Conservation (phyloP, 2,329 filamentous ascomycete genomes). For the Aureobasidium subglaciale region DNA sequence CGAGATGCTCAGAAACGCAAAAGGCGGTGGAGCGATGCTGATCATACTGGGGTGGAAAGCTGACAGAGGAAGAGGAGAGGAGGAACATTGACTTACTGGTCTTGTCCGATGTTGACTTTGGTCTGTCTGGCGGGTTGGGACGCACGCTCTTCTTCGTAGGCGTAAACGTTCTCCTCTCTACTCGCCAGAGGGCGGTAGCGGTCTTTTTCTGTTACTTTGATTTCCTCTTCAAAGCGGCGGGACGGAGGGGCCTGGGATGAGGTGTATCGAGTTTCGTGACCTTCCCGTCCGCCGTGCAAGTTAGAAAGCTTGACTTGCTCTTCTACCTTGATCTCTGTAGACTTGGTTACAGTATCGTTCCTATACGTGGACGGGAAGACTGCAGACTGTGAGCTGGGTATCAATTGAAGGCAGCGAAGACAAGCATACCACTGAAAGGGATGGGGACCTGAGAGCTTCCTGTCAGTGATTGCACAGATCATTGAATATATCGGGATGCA, state of each 20-base stretch:
- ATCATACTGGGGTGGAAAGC: constrained; percentile 6
- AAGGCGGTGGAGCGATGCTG: constrained; percentile 11
- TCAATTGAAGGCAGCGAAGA: neutral
- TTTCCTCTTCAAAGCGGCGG: constrained; percentile 72
- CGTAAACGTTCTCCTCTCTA: constrained; percentile 37
- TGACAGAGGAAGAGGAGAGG: neutral
- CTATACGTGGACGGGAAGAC: constrained; percentile 99
- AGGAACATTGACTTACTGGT: constrained; percentile 38
- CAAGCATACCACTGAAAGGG: constrained; percentile 18
- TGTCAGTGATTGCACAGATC: neutral
- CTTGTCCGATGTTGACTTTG: constrained; percentile 42
- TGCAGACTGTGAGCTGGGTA: constrained; percentile 4
- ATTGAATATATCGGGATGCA: neutral
- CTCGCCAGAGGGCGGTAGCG: constrained; percentile 61
- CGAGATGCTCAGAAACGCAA: constrained; percentile 17
- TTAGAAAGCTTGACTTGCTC: constrained; percentile 73
- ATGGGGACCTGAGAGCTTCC: constrained; percentile 16
- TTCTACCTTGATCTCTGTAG: constrained; percentile 76
- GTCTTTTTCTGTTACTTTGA: constrained; percentile 76
- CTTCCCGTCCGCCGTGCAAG: constrained; percentile 93
- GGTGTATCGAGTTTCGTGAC: constrained; percentile 73
- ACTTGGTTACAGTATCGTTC: constrained; percentile 59
- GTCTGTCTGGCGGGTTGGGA: constrained; percentile 22
- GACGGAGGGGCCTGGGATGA: constrained; percentile 53
- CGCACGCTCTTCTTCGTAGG: constrained; percentile 33